Percentiles rank a stretch among this genome's conserved stretches.
phyloP scores from a whole-genome alignment of 2,329 filamentous ascomycete species.

The Tolypocladium capitatum region DNA sequence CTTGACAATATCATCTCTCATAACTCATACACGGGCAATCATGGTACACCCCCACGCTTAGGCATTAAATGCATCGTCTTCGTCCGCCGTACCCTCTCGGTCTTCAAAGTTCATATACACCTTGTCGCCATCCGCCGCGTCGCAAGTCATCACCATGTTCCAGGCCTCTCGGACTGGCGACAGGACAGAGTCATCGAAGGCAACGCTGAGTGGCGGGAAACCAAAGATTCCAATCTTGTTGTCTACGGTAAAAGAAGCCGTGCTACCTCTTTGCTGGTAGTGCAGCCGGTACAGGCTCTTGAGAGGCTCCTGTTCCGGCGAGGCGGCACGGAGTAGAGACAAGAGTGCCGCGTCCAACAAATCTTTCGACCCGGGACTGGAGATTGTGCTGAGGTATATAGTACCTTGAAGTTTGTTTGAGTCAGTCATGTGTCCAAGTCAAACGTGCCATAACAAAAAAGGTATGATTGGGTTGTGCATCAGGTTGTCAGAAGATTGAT shows the following conservation, averaged over 20 bases:
- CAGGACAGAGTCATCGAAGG: constrained; percentile 60
- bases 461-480: constrained; percentile 32
- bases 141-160: constrained; percentile 45
- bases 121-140: constrained; percentile 25
- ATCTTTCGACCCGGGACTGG: constrained; percentile 18
- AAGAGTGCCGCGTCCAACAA: constrained; percentile 27
- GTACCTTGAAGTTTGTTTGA: constrained; percentile 12
- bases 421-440: constrained; percentile 17
- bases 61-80: constrained; percentile 39
- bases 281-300: constrained; percentile 36
- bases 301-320: constrained; percentile 14
- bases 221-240: constrained; percentile 42
- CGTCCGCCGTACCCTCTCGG: constrained; percentile 46
- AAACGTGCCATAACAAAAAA: constrained; percentile 3
- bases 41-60: constrained; percentile 8
- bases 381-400: constrained; percentile 24
- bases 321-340: constrained; percentile 23
- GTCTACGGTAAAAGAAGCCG: constrained; percentile 16
- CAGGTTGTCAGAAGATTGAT: constrained; percentile 84
- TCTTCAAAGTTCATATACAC: constrained; percentile 72
- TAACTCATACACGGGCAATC: background rate
- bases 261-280: constrained; percentile 36
- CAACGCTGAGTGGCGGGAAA: constrained; percentile 47
- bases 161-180: constrained; percentile 57
- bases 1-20: background rate